Evolutionary conservation across 2,329 filamentous ascomycete genomes (phyloP).

Genomic region (Aspergillus fructus): DNA sequence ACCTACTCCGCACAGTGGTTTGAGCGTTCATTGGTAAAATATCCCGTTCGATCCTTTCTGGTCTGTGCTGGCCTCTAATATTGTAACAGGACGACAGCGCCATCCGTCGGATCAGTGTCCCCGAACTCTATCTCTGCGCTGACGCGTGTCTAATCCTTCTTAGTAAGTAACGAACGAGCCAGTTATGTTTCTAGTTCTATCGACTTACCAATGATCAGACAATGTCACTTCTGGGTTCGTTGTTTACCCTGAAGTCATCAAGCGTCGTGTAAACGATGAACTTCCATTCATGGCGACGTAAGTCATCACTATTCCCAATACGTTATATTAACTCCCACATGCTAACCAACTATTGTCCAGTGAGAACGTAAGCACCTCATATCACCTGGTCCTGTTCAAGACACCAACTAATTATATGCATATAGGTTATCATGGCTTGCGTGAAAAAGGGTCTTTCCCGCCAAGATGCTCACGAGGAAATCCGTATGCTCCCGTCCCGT

Average conservation of each 20-base stretch:
- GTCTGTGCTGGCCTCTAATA: slow-evolving; percentile 6
- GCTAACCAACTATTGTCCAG: slow-evolving; percentile 24
- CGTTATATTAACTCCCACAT: background rate
- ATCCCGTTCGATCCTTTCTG: background rate
- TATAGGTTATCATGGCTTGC: slow-evolving; percentile 72
- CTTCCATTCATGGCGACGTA: slow-evolving; percentile 83
- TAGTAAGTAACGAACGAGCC: slow-evolving; percentile 24
- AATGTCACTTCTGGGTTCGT: slow-evolving; percentile 69
- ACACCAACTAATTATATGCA: slow-evolving; percentile 37
- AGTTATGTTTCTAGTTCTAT: background rate
- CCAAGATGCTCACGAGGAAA: slow-evolving; percentile 84
- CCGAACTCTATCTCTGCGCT: slow-evolving; percentile 66
- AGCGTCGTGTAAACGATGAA: slow-evolving; percentile 67
- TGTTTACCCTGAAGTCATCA: slow-evolving; percentile 76
- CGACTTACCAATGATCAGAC: slow-evolving; percentile 45
- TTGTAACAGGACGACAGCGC: slow-evolving; percentile 63
- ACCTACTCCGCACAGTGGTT: slow-evolving; percentile 74
- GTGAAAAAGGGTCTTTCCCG: slow-evolving; percentile 68
- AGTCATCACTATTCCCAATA: slow-evolving; percentile 20
- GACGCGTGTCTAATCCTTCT: slow-evolving; percentile 55
- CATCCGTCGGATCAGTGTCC: slow-evolving; percentile 59
- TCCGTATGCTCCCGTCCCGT: slow-evolving; percentile 50
- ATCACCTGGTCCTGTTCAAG: background rate
- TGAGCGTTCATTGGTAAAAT: slow-evolving; percentile 63
- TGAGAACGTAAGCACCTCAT: slow-evolving; percentile 31